Conservation (phyloP, 345 rosid species). For the Populus deltoides region DNA sequence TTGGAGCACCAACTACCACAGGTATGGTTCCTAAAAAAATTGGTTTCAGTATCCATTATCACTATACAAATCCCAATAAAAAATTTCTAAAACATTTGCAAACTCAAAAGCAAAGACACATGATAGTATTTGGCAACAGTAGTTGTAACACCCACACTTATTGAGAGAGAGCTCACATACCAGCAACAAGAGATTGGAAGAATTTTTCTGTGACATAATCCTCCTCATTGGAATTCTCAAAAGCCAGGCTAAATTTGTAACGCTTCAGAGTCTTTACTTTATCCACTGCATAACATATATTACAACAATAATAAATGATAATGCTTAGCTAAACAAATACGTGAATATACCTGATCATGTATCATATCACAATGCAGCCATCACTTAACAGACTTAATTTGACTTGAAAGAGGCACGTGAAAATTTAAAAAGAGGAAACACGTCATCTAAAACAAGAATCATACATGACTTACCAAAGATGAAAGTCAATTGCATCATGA, state of each 20-base stretch:
- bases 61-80: not conserved
- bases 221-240: slow-evolving; percentile 97
- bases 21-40: slow-evolving; percentile 69
- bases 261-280: slow-evolving; percentile 81
- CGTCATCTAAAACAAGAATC: not conserved
- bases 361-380: not conserved
- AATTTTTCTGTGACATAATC: slow-evolving; percentile 95
- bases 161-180: slow-evolving; percentile 31
- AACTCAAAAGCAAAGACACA: not conserved
- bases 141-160: not conserved
- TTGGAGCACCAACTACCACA: slow-evolving; percentile 91
- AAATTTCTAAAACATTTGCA: not conserved
- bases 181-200: slow-evolving; percentile 94
- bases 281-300: slow-evolving; percentile 51
- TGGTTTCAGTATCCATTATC: slow-evolving; percentile 3
- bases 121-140: not conserved
- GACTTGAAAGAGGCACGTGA: not conserved
- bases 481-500: not conserved
- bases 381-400: not conserved
- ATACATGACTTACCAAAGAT: not conserved
- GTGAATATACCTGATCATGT: not conserved
- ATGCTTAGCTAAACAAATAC: not conserved
- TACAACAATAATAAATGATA: not conserved
- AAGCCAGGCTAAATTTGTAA: slow-evolving; percentile 92
- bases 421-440: not conserved